These are phyloP conservation scores for Xylariomycetidae sp. DNA, from an alignment of 2,329 filamentous ascomycete genomes.

Conservation along the genomic window DNA sequence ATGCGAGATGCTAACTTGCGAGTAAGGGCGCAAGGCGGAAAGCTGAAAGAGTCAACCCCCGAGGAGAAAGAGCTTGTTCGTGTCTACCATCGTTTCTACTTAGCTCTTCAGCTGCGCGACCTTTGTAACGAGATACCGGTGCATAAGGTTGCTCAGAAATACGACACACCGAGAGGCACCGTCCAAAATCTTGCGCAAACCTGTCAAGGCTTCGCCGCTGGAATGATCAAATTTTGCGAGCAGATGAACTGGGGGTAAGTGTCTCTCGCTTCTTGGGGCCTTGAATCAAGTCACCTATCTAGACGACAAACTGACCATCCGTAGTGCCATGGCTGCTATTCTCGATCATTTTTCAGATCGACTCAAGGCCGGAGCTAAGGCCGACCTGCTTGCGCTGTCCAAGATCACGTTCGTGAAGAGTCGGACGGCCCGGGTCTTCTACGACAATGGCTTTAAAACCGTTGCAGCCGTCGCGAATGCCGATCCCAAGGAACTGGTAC, in stretches of 20 bases:
- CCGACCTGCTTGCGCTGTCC: slow-evolving; percentile 66
- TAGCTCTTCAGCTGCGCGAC: slow-evolving; percentile 73
- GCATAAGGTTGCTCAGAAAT: slow-evolving; percentile 64
- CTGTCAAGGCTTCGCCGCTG: slow-evolving; percentile 73
- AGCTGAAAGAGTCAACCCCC: slow-evolving; percentile 56
- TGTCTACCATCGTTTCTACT: slow-evolving; percentile 68
- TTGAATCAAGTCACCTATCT: no score
- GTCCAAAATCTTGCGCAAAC: slow-evolving; percentile 71
- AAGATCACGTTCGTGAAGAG: slow-evolving; percentile 74
- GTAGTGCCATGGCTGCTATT: slow-evolving; percentile 62
- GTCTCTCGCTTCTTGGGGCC: no score
- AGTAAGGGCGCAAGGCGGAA: slow-evolving; percentile 60
- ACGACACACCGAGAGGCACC: slow-evolving; percentile 63
- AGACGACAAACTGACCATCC: not conserved
- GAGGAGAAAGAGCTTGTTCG: slow-evolving; percentile 57
- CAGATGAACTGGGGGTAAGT: slow-evolving; percentile 67
- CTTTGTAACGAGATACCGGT: slow-evolving; percentile 73
- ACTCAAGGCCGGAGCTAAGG: slow-evolving; percentile 65
- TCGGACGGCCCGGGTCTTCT: slow-evolving; percentile 67
- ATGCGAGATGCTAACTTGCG: slow-evolving; percentile 7
- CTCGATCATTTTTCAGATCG: slow-evolving; percentile 73
- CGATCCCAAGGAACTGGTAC: slow-evolving; percentile 61
- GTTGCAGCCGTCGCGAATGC: slow-evolving; percentile 66
- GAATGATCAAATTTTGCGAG: slow-evolving; percentile 76
- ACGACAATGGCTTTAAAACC: slow-evolving; percentile 71